A percentile compares a stretch with the other conserved stretches of the same genome.
Evolutionary conservation across 2,329 filamentous ascomycete species (phyloP).

Genomic region (Hymenotorrendiella dingleyae): DNA sequence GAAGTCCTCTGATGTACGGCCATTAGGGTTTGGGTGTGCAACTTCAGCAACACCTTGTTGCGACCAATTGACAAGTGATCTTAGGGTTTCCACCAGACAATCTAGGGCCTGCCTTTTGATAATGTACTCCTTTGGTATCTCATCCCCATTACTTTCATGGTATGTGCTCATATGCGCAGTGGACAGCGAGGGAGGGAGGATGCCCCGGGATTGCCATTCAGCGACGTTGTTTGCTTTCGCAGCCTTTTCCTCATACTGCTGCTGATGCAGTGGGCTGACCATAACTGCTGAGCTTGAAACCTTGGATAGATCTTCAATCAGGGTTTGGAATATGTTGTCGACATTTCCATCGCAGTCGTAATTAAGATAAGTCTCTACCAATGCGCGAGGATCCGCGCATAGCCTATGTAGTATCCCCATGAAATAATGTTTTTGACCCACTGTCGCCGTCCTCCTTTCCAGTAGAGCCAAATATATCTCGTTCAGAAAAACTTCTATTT

Average conservation of each 20-base stretch:
- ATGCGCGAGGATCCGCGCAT: slow-evolving; percentile 75
- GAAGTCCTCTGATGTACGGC: slow-evolving; percentile 49
- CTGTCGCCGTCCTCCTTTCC: slow-evolving; percentile 77
- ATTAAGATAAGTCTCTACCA: slow-evolving; percentile 95
- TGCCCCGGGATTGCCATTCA: slow-evolving; percentile 85
- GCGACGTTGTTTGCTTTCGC: slow-evolving; percentile 42
- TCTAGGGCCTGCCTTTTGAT: slow-evolving; percentile 88
- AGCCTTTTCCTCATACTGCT: slow-evolving; percentile 77
- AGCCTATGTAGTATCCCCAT: slow-evolving; percentile 79
- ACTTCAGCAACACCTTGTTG: slow-evolving; percentile 58
- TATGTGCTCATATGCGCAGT: slow-evolving; percentile 35
- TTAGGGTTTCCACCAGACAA: slow-evolving; percentile 78
- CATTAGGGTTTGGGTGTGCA: slow-evolving; percentile 44
- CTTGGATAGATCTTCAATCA: slow-evolving; percentile 89
- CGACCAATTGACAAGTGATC: slow-evolving; percentile 91
- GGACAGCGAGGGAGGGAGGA: slow-evolving; percentile 79
- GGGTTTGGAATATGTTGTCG: slow-evolving; percentile 93
- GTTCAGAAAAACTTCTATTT: slow-evolving; percentile 95
- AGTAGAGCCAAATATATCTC: slow-evolving; percentile 93
- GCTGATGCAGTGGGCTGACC: slow-evolving; percentile 72
- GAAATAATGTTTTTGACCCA: slow-evolving; percentile 89
- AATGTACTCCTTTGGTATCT: slow-evolving; percentile 81
- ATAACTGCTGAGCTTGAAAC: slow-evolving; percentile 75
- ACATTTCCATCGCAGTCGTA: slow-evolving; percentile 95
- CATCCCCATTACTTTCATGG: slow-evolving; percentile 54